Base-by-base conservation (phyloP, 2,329 filamentous ascomycete species). In the Beauveria pseudobassiana region DNA sequence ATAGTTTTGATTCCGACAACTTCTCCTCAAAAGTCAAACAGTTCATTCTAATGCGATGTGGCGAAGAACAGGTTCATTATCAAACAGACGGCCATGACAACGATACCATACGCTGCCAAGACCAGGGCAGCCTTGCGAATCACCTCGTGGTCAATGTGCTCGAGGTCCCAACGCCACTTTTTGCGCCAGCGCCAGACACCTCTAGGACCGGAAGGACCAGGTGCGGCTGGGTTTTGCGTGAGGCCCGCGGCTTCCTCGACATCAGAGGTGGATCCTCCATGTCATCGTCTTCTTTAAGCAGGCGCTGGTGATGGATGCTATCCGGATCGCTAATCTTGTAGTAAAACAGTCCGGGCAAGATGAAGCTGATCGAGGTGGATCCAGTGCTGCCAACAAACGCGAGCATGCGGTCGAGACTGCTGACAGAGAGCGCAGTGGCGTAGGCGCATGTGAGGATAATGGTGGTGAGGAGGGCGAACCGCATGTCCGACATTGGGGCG, bases 321-420 rank as follows among this genome's bases (percentile, higher is more conserved):
- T 96, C 89, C 0, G 95, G 95, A 26, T 91, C 87, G 14, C 91
- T 96, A 63, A 99, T 98, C 76, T 98, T 98, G 78, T 98, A 99
- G 75, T 98, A 99, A 74, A 99, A 99, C 4, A 99, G 77, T 0
- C 95, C 95, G 0, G 95, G 95, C 0, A 99, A 82, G 66, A 99
- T 98, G 73, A 99, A 99, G 64, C 91, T 96, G 69, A 99, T 99
- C 64, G 91, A 91, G 0, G 95, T 99, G 57, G 89, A 93, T 59
- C 95, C 95, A 0, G 95, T 99, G 68, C 89, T 92, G 43, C 95
- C 95, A 12, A 99, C 95, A 68, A 97, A 99, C 0, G 95, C 93
- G 0, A 99, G 82, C 1, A 99, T 93, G 52, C 90, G 88, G 71
- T 96, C 93, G 3, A 99, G 82, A 14, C 89, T 95, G 22, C 87